Percentiles rank a stretch among this genome's conserved stretches.
phyloP scores from a whole-genome alignment of 2,329 filamentous ascomycete genomes.

The Pseudogymnoascus sp. region DNA sequence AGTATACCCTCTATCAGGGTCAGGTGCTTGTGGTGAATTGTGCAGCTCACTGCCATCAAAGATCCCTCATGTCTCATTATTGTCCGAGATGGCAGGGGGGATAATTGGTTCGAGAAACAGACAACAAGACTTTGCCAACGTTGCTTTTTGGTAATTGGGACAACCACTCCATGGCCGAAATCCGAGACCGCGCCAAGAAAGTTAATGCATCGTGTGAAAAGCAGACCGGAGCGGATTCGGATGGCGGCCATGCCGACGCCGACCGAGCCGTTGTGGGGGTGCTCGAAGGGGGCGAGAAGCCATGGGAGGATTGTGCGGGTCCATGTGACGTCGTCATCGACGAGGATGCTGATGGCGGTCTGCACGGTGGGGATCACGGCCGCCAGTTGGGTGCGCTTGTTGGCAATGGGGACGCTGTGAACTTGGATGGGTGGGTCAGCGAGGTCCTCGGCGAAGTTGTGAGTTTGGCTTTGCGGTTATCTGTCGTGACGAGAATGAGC shows the following conservation, averaged over 20 bases:
- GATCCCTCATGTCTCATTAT: too few relatives aligned
- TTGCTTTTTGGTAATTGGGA: too few relatives aligned
- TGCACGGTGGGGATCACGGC: conserved; percentile 78
- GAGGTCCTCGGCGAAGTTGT: conserved; percentile 58
- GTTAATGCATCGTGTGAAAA: conserved; percentile 64
- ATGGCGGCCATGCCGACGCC: conserved; percentile 82
- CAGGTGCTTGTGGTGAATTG: too few relatives aligned
- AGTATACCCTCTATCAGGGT: too few relatives aligned
- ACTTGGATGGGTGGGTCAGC: conserved; percentile 59
- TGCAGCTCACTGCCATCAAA: too few relatives aligned
- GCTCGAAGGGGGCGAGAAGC: conserved; percentile 89
- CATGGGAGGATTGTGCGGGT: conserved; percentile 78
- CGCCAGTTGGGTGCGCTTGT: conserved; percentile 92
- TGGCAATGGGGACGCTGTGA: conserved; percentile 74
- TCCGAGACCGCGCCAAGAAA: conserved; percentile 87
- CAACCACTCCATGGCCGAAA: too few relatives aligned
- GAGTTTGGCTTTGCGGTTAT: conserved; percentile 65
- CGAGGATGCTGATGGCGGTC: conserved; percentile 82
- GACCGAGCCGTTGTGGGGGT: conserved; percentile 75
- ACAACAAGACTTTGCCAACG: too few relatives aligned
- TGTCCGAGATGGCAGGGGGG: too few relatives aligned
- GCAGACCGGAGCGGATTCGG: conserved; percentile 52
- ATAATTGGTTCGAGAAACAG: too few relatives aligned
- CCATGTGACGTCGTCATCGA: conserved; percentile 94
- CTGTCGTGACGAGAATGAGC: conserved; percentile 81